Evolutionary conservation across 2,329 filamentous ascomycete genomes (phyloP).

Genomic region (Fusarium albidum): DNA sequence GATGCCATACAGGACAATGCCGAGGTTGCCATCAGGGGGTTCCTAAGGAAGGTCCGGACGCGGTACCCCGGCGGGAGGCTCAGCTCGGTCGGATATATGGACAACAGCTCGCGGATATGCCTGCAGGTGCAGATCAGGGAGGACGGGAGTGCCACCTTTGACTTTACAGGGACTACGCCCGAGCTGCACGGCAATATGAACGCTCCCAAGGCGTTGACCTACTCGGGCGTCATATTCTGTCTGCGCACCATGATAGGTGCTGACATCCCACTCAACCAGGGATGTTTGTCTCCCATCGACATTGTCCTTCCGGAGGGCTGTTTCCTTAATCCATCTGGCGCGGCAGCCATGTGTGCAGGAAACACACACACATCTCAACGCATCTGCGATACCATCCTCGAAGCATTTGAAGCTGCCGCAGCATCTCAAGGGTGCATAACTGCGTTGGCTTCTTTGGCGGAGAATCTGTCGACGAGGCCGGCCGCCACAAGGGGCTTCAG

Average conservation of each 20-base stretch:
- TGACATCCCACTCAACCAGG: constrained; percentile 43
- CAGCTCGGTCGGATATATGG: constrained; percentile 81
- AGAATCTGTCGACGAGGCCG: constrained; percentile 27
- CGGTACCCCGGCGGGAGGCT: constrained; percentile 72
- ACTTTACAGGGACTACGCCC: constrained; percentile 35
- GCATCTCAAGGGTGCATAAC: constrained; percentile 81
- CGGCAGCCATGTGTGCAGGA: constrained; percentile 41
- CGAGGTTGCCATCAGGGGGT: constrained; percentile 74
- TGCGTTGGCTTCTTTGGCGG: constrained; percentile 81
- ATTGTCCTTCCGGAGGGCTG: constrained; percentile 35
- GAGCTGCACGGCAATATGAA: constrained; percentile 39
- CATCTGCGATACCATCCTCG: constrained; percentile 71
- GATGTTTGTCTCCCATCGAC: constrained; percentile 56
- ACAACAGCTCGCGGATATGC: constrained; percentile 80
- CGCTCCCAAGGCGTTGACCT: constrained; percentile 32
- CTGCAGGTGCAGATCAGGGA: constrained; percentile 78
- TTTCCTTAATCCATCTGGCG: constrained; percentile 43
- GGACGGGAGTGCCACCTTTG: constrained; percentile 73
- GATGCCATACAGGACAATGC: constrained; percentile 81
- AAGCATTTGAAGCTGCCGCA: constrained; percentile 76
- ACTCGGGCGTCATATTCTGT: constrained; percentile 38
- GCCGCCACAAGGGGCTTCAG: constrained; percentile 13
- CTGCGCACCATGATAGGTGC: constrained; percentile 39
- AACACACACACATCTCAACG: constrained; percentile 44
- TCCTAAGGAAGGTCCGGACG: constrained; percentile 75